Evolutionary conservation across 495 filamentous ascomycete species (phyloP).

Genomic region (Aspergillus nanangensis): DNA sequence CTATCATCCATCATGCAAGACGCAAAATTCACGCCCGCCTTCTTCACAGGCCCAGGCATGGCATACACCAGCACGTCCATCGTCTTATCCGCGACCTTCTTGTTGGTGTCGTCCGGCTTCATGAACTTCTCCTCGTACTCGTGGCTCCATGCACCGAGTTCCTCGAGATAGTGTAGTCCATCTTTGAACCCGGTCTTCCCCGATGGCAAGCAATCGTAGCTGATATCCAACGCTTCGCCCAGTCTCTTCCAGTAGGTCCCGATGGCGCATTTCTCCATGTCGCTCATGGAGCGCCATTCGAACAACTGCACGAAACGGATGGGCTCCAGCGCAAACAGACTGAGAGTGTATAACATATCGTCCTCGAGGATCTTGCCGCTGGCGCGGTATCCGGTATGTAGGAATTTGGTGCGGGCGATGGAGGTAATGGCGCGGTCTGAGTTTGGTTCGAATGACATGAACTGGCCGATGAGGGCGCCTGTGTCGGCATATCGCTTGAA

Average conservation of each 20-base stretch:
- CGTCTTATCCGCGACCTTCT: constrained; percentile 49
- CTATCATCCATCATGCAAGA: constrained; percentile 56
- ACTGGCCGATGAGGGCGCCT: constrained; percentile 51
- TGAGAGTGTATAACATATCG: constrained; percentile 63
- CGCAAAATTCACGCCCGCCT: constrained; percentile 41
- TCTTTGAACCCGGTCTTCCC: constrained; percentile 44
- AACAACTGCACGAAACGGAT: constrained; percentile 48
- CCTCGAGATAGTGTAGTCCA: constrained; percentile 58
- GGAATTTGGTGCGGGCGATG: constrained; percentile 62
- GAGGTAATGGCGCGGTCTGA: constrained; percentile 47
- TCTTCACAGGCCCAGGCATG: constrained; percentile 45
- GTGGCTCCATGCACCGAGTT: constrained; percentile 50
- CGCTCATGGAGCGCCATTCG: constrained; percentile 60
- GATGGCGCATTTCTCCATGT: constrained; percentile 57
- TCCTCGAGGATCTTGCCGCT: constrained; percentile 56
- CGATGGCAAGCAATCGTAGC: constrained; percentile 36
- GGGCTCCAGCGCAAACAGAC: constrained; percentile 56
- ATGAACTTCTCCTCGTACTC: constrained; percentile 52
- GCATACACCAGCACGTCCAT: constrained; percentile 54
- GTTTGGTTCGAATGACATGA: constrained; percentile 41
- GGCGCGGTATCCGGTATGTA: constrained; percentile 53
- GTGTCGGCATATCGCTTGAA: constrained; percentile 65
- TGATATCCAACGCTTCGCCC: constrained; percentile 57
- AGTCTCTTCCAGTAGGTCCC: constrained; percentile 61
- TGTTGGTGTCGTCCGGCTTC: constrained; percentile 51